Conservation (phyloP, 306 rosid species). For the Quercus variabilis region DNA sequence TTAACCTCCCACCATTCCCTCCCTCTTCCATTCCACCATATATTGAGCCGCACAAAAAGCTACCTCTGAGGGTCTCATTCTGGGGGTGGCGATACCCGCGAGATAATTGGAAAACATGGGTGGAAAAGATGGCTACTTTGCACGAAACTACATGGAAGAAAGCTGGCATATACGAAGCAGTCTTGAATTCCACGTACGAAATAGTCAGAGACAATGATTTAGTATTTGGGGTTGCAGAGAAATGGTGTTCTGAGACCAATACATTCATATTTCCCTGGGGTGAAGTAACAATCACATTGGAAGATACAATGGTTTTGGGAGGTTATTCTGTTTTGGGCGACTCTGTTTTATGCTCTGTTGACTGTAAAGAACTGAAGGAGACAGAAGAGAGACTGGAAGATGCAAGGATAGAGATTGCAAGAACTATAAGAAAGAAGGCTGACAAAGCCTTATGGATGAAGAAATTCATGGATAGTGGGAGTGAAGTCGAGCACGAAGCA, state of each 20-base stretch:
- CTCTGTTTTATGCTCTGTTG: constrained; percentile 7
- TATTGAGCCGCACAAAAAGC: background rate
- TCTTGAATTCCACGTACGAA: constrained; percentile 24
- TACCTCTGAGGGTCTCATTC: constrained; percentile 18
- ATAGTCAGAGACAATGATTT: constrained; percentile 10
- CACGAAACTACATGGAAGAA: constrained; percentile 36
- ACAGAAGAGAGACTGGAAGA: background rate
- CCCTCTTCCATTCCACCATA: background rate
- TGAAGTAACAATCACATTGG: constrained; percentile 53
- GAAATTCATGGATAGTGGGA: background rate
- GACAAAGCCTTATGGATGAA: background rate
- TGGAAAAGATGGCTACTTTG: constrained; percentile 8
- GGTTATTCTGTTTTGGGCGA: constrained; percentile 20
- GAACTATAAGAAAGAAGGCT: too few species aligned
- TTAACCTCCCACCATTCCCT: background rate
- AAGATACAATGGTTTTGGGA: constrained; percentile 43
- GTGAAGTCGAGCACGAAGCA: background rate
- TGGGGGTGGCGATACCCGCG: constrained; percentile 22
- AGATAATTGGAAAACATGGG: constrained; percentile 31
- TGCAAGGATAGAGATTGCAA: background rate
- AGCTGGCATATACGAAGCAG: constrained; percentile 44
- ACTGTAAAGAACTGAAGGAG: background rate
- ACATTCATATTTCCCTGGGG: constrained; percentile 47
- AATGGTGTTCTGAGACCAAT: constrained; percentile 43
- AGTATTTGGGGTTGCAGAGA: constrained; percentile 32